Base-by-base conservation (phyloP, 78 protist species). In the Dictyostelium intermedium region DNA sequence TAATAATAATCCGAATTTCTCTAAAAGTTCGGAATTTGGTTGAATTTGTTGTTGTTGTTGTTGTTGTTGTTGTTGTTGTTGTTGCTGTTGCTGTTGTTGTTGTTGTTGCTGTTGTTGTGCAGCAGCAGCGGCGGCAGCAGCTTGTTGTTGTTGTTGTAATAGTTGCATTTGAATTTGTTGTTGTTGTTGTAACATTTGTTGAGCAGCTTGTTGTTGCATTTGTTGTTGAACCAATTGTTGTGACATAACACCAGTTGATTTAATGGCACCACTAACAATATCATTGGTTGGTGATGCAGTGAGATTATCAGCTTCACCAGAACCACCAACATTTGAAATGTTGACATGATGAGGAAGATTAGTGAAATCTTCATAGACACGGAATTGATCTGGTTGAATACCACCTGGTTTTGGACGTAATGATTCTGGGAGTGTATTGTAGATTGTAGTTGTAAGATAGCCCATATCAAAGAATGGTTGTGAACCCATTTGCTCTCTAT, bases 321-420 rank as follows among this genome's bases (percentile, higher is more conserved):
- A 30, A 34, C 32, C 34, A 25, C 30, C 86, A 30, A 34, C 30
- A 39, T 47, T 70, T 23, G 66, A 53, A 63, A 79, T 79, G 32
- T 79, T 79, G 11, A 77, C n/a, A 50, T 87, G 93, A 39, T 73
- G 98, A 14, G 97, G 78, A 7, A 87, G 27, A 47, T 95, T 79
- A 9, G 82, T 43, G 83, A 98, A 98, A 34, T 97, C 98, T 10
- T 97, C 99, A 85, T 98, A 98, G 39, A 98, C 99, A 30, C 93
- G 74, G 66, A 50, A 78, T 91, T 98, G 99, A 25, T 81, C 78
- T 9, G 95, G 91, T 30, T 69, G 66, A 41, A 96, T 95, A 43
- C 97, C 98, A 8, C 96, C 98, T 25, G 87, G 91, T 83, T 77
- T 74, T 20, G 99, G 99, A 23, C 97, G 82, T 23, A 98, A 92